Conservation (phyloP, 768 basidiomycete genomes). For the Tulasnella sp. region DNA sequence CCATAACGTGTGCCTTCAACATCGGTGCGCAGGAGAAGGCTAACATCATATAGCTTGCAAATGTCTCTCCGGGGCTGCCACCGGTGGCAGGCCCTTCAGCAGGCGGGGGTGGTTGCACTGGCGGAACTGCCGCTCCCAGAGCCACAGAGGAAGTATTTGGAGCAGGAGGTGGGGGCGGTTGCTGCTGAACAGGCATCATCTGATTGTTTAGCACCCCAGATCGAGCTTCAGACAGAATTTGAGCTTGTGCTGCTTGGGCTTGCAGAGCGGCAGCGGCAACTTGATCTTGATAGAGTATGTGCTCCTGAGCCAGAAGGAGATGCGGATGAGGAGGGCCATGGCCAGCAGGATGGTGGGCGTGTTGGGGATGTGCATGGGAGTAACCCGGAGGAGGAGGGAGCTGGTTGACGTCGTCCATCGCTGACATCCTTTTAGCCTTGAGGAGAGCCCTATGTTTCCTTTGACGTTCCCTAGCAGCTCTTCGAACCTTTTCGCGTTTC, state of each 20-base stretch:
- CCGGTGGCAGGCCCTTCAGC: neutral
- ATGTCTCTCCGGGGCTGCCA: slow-evolving; percentile 64
- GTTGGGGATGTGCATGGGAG: slow-evolving; percentile 34
- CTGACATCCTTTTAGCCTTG: slow-evolving; percentile 76
- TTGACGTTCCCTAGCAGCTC: slow-evolving; percentile 75
- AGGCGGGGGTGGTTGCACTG: neutral
- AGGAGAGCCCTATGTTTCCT: slow-evolving; percentile 75
- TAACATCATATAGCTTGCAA: slow-evolving; percentile 71
- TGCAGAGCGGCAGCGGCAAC: slow-evolving; percentile 7
- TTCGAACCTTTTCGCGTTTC: slow-evolving; percentile 66
- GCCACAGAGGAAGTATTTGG: neutral
- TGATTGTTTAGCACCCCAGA: neutral
- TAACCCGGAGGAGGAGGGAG: slow-evolving; percentile 31
- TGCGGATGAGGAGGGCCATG: slow-evolving; percentile 22
- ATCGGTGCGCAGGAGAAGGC: slow-evolving; percentile 71
- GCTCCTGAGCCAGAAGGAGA: slow-evolving; percentile 11
- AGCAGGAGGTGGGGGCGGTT: neutral
- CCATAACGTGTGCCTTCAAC: slow-evolving; percentile 70
- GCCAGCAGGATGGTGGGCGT: slow-evolving; percentile 29
- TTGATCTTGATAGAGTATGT: slow-evolving; percentile 20
- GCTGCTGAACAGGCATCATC: neutral
- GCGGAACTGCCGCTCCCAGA: neutral
- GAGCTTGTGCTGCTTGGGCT: neutral
- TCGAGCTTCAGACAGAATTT: neutral
- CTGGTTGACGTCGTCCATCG: slow-evolving; percentile 46